Evolutionary conservation across 495 filamentous ascomycete genomes (phyloP), one percentile per base, ranked within the genome.

Genomic region (Penicillium soppii): DNA sequence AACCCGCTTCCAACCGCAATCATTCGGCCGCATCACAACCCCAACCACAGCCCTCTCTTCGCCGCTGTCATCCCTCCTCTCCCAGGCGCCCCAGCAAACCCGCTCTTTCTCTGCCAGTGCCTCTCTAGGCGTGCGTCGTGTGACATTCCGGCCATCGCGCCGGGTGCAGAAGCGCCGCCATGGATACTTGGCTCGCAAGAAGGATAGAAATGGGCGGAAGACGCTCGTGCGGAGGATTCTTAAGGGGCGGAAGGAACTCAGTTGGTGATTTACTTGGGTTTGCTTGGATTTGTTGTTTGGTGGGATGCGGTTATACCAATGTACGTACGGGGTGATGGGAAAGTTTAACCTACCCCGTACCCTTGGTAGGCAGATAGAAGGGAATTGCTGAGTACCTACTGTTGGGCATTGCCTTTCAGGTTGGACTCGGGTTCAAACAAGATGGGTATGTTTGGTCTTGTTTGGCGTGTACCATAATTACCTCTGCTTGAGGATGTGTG

Each of bases 131-230:
- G 77, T 75, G 10, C 79, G 75, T 33, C 73, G 87, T 49, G 59
- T 79, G 50, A 89, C 87, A 4, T 89, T 77, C 58, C 77, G 80
- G 40, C 86, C 85, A 4, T 84, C 79, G 43, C 85, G 88, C 53
- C 66, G 79, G 42, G 85, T 90, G 36, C 77, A 87, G 64, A 90
- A 89, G 72, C 73, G 87, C 52, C 73, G 87, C 51, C 80, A 82
- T 67, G 87, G 87, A 0, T 89, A 87, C 68, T 68, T 89, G 65
- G 70, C 80, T 12, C 62, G 87, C 51, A 56, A 84, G 50, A 70
- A 71, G 61, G 77, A 75, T 19, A 69, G 76, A 57, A 80, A 74
- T 23, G 86, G 82, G 9, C 67, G 82, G 53, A 74, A 71, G 66
- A 78, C 78, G 29, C 38, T 90, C 55, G 72, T 63, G 58, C 73